Evolutionary conservation across 768 basidiomycete species (phyloP), one percentile per base, ranked within the genome.

Genomic region (Serendipita vermifera): DNA sequence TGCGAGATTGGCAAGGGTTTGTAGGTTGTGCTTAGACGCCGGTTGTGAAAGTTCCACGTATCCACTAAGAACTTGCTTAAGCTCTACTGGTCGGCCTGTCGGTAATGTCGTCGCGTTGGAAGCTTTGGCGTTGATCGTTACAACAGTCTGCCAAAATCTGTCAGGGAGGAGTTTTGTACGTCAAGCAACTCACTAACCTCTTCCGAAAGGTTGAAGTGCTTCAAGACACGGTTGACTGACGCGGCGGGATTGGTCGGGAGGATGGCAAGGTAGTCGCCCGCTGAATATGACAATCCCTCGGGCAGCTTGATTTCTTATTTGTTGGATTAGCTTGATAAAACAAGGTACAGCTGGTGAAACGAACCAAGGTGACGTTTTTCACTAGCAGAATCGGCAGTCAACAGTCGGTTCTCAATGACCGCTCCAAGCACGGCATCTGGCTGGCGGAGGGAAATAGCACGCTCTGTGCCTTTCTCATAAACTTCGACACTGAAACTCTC

Each of bases 31-130:
- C 5, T 70, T 65, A 5, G 75, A 75, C 2, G 72, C 75, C 1
- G 74, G 73, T 60, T 77, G 76, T 0, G 72, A 71, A 11, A 77
- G 64, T 58, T 77, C 76, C 36, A 77, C 67, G 55, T 75, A 77
- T 3, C 73, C 74, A 3, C 67, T 64, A 13, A 77, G 64, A 3
- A 77, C 61, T 24, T 68, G 65, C 14, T 63, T 63, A 7, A 75
- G 59, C 56, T 61, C 66, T 54, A 76, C 68, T 0, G 72, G 68
- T 53, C 63, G 68, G 36, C 68, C 67, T 0, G 70, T 64, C 0
- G 75, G 75, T 2, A 76, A 65, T 3, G 72, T 70, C 0, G 71
- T 73, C 0, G 74, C 70, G 0, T 67, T 68, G 13, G 64, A 57
- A 2, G 73, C 71, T 2, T 68, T 65, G 4, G 74, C 55, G 7